Evolutionary conservation across 2,329 filamentous ascomycete species (phyloP), one percentile per base, ranked within the genome.

Genomic region (Paecilomyces dactylethromorphus): DNA sequence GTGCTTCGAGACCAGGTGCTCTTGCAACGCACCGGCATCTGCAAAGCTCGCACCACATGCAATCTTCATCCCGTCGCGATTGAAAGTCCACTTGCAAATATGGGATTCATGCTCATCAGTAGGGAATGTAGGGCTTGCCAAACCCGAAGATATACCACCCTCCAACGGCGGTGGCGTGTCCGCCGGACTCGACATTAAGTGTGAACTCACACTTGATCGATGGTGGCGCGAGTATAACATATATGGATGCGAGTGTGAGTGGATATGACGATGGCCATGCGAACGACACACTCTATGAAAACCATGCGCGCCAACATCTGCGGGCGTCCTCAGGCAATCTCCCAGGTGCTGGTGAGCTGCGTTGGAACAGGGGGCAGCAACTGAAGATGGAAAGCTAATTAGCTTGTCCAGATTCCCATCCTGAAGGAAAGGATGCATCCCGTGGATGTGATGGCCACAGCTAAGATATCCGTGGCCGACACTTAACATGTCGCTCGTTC

Each of bases 81-180:
- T 64, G 2, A 63, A 63, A 24, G 67, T 62, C 74, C 75, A 78
- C 62, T 69, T 75, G 63, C 75, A 78, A 11, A 74, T 64, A 59
- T 74, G 69, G n/a, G 69, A 39, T n/a, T 74, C 71, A 18, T 35
- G 63, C 24, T 75, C 71, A 1, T 65, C 63, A 1, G 69, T 58
- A 22, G 67, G 63, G 54, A 69, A 69, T 13, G 73, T 70, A 4
- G 74, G 72, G 31, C 71, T 75, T 4, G 72, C 76, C 58, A 76
- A 63, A 2, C 71, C 64, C 0, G 74, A 74, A 1, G 73, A 71
- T 3, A 64, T 58, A 18, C 69, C 69, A 15, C 67, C 66, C 29
- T 76, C 73, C 33, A 75, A 61, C 12, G 71, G 69, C 7, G 72
- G 71, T 11, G 74, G 71, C 2, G 69, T 74, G 50, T 75, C 71